Evolutionary conservation across 1,284 basidiomycete species (phyloP).

Genomic region (Ganoderma lingzhi): DNA sequence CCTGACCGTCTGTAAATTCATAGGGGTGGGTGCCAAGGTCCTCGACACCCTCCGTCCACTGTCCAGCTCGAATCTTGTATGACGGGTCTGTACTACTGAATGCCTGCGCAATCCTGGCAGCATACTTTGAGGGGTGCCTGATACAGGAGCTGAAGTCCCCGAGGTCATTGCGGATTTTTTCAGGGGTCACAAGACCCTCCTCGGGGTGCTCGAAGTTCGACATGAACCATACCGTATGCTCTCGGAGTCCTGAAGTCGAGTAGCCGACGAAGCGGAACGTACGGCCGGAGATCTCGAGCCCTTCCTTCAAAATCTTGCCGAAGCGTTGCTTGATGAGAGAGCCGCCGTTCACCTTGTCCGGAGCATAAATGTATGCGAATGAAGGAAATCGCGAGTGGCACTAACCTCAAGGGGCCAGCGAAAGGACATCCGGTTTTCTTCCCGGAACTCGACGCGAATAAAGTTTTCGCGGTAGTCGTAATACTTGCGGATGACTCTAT

Average conservation of each 20-base stretch:
- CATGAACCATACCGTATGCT: slow-evolving; percentile 81
- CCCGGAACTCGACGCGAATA: slow-evolving; percentile 79
- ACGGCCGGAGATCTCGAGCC: slow-evolving; percentile 73
- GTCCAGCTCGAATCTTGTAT: slow-evolving; percentile 55
- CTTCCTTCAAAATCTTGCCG: slow-evolving; percentile 64
- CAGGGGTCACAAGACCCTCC: slow-evolving; percentile 55
- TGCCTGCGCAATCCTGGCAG: slow-evolving; percentile 82
- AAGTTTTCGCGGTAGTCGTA: slow-evolving; percentile 68
- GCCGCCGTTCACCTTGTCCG: slow-evolving; percentile 55
- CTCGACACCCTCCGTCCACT: slow-evolving; percentile 66
- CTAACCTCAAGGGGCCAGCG: slow-evolving; percentile 65
- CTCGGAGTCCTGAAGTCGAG: slow-evolving; percentile 72
- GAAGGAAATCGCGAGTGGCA: background rate
- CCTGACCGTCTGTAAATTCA: slow-evolving; percentile 78
- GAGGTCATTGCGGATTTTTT: slow-evolving; percentile 63
- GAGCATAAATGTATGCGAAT: background rate
- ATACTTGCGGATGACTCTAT: slow-evolving; percentile 67
- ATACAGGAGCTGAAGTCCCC: slow-evolving; percentile 71
- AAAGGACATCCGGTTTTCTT: slow-evolving; percentile 75
- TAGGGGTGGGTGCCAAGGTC: slow-evolving; percentile 59
- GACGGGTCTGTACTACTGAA: slow-evolving; percentile 84
- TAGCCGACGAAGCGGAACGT: slow-evolving; percentile 79
- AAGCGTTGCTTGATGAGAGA: slow-evolving; percentile 67
- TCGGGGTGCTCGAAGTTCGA: slow-evolving; percentile 59
- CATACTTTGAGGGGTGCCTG: slow-evolving; percentile 75